A percentile compares a stretch with the other conserved stretches of the same genome.
These are phyloP conservation scores for Hyaloscypha bicolor DNA, from an alignment of 495 filamentous ascomycete species.

Conservation along the genomic window DNA sequence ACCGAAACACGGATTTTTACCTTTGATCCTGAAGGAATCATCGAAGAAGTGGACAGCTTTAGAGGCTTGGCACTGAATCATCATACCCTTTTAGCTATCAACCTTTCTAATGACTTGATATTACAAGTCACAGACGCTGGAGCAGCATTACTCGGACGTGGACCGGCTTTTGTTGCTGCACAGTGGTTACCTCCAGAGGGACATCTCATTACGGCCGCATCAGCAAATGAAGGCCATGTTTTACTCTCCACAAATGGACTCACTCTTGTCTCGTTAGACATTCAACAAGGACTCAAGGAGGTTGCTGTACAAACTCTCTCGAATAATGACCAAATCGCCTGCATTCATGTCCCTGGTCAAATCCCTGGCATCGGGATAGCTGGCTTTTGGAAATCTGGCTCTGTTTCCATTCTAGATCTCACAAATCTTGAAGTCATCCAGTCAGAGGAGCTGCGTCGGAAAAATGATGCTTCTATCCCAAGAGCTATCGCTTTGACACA, in stretches of 20 bases:
- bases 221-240: constrained; percentile 66
- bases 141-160: constrained; percentile 50
- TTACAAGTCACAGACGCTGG: constrained; percentile 78
- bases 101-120: constrained; percentile 61
- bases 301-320: constrained; percentile 60
- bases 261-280: constrained; percentile 64
- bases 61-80: constrained; percentile 68
- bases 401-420: constrained; percentile 70
- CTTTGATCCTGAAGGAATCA: constrained; percentile 74
- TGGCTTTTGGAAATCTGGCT: constrained; percentile 81
- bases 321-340: constrained; percentile 76
- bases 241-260: constrained; percentile 76
- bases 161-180: constrained; percentile 43
- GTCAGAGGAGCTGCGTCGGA: constrained; percentile 58
- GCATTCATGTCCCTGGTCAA: constrained; percentile 67
- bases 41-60: constrained; percentile 81
- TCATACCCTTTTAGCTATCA: constrained; percentile 71
- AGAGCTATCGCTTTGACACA: constrained; percentile 78
- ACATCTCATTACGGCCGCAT: constrained; percentile 73
- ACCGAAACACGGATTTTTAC: constrained; percentile 81
- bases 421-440: constrained; percentile 62
- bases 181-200: constrained; percentile 65
- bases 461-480: constrained; percentile 69
- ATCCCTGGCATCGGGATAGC: constrained; percentile 62
- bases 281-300: constrained; percentile 58